phyloP scores from a whole-genome alignment of 768 basidiomycete genomes.

The Kwoniella botswanensis region DNA sequence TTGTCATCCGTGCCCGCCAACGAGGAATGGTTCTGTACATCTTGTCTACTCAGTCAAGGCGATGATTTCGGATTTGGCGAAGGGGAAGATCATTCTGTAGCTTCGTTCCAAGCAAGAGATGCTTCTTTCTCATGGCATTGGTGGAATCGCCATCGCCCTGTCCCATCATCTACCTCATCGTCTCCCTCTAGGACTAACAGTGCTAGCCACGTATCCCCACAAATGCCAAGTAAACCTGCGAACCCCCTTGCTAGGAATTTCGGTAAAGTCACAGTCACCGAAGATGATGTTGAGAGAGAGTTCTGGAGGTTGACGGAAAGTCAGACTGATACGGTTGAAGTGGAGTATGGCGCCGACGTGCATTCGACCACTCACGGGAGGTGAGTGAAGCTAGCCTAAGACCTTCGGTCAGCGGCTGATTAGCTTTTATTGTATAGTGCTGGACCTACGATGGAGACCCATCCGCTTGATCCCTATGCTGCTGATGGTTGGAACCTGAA shows the following conservation, averaged over 20 bases:
- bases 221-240: constrained; percentile 8
- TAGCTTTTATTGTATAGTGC: constrained; percentile 65
- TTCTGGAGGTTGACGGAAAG: constrained; percentile 97
- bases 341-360: constrained; percentile 99
- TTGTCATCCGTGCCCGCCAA: constrained; percentile 76
- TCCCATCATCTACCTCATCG: constrained; percentile 60
- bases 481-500: constrained; percentile 97
- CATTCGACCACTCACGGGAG: constrained; percentile 97
- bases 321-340: constrained; percentile 86
- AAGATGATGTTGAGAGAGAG: constrained; percentile 89
- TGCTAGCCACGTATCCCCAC: constrained; percentile 59
- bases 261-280: constrained; percentile 66
- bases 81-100: constrained; percentile 90
- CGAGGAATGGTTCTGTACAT: constrained; percentile 94
- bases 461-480: constrained; percentile 83
- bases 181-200: neutral
- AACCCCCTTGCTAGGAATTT: constrained; percentile 35
- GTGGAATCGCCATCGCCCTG: constrained; percentile 74
- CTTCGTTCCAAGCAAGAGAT: constrained; percentile 90
- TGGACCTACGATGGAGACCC: constrained; percentile 93
- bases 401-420: neutral
- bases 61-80: constrained; percentile 98
- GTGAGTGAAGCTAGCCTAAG: constrained; percentile 60
- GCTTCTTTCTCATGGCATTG: constrained; percentile 84
- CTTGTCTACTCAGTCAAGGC: constrained; percentile 86